Conservation (phyloP, 2,329 filamentous ascomycete species). For the Fusarium subtropicale region DNA sequence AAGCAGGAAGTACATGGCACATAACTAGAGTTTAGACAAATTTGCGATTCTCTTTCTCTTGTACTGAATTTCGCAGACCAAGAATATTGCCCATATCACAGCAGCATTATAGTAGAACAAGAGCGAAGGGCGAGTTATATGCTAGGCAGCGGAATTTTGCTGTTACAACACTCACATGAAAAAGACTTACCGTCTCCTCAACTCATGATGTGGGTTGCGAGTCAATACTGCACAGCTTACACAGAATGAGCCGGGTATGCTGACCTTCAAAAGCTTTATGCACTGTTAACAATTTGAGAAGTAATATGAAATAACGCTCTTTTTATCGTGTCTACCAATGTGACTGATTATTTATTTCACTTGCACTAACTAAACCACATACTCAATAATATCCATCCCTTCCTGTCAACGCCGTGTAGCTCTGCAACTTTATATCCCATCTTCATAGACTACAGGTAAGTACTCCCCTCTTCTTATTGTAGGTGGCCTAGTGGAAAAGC, state of each 20-base stretch:
- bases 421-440: slow-evolving; percentile 39
- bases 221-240: not conserved
- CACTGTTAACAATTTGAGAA: not conserved
- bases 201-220: not conserved
- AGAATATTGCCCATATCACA: not conserved
- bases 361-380: slow-evolving; percentile 26
- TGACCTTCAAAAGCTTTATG: not conserved
- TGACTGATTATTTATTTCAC: slow-evolving; percentile 23
- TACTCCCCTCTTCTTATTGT: slow-evolving; percentile 1
- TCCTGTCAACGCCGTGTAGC: slow-evolving; percentile 45
- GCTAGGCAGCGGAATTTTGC: not conserved
- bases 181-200: not conserved
- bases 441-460: slow-evolving; percentile 7
- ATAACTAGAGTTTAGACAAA: slow-evolving; percentile 30
- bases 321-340: slow-evolving; percentile 24
- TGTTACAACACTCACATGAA: not conserved
- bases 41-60: not conserved
- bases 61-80: not conserved
- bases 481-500: slow-evolving; percentile 55
- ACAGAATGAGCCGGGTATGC: too few species aligned
- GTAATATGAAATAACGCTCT: not conserved
- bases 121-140: not conserved
- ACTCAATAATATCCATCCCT: slow-evolving; percentile 26
- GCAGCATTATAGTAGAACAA: not conserved
- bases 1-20: slow-evolving; percentile 14